These are phyloP conservation scores for Gyromitra esculenta DNA, from an alignment of 2,329 filamentous ascomycete species.

Conservation along the genomic window DNA sequence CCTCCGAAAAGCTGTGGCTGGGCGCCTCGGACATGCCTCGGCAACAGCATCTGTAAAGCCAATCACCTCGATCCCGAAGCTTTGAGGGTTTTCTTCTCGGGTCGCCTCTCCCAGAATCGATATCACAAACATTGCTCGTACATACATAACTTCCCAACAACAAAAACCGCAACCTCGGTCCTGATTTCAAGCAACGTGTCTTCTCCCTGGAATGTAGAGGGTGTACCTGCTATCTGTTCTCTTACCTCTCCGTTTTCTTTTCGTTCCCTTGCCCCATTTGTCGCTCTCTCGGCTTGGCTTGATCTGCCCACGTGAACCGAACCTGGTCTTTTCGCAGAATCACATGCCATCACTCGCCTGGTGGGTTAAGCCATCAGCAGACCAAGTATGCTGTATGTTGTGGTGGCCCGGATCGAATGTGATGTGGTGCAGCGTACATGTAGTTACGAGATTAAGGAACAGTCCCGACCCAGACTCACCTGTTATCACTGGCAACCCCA, in stretches of 20 bases:
- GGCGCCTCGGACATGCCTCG: slow-evolving; percentile 20
- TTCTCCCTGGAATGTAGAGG: slow-evolving; percentile 1
- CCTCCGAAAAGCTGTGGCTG: slow-evolving; percentile 13
- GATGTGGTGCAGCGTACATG: neutral
- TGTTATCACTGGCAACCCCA: neutral
- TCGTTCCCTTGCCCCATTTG: slow-evolving; percentile 4
- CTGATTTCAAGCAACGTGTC: slow-evolving; percentile 23
- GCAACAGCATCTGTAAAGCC: slow-evolving; percentile 3
- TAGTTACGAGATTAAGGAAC: neutral
- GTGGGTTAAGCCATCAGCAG: neutral
- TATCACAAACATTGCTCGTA: neutral
- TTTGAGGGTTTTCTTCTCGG: slow-evolving; percentile 17
- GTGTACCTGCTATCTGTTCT: neutral
- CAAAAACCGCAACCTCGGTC: slow-evolving; percentile 6
- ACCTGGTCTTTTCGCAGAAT: neutral
- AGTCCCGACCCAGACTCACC: neutral
- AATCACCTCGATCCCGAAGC: slow-evolving; percentile 4
- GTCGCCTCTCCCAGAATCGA: slow-evolving; percentile 4
- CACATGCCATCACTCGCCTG: slow-evolving; percentile 43
- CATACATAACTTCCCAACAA: neutral
- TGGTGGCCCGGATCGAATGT: neutral
- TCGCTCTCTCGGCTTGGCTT: neutral
- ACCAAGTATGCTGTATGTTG: neutral
- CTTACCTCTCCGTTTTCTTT: slow-evolving; percentile 12
- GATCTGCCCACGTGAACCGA: slow-evolving; percentile 3